phyloP scores from a whole-genome alignment of 148 eudicot species.

The Spergularia bocconei region DNA sequence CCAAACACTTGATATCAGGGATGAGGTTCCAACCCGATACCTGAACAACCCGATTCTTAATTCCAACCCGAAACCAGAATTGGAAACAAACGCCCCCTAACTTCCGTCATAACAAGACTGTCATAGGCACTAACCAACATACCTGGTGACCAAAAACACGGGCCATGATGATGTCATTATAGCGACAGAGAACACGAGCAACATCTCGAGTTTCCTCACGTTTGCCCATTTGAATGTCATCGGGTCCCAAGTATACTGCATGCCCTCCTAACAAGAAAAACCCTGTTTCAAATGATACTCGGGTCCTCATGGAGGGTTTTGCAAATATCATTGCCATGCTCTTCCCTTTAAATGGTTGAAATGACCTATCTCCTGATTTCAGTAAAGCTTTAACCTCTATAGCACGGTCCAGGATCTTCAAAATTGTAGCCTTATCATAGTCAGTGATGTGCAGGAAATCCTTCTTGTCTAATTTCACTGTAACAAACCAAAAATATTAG shows the following conservation, averaged over 20 bases:
- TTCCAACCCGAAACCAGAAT: too few species aligned
- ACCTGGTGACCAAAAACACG: constrained; percentile 99
- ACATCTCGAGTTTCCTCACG: constrained; percentile 98
- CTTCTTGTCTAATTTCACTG: constrained; percentile 64
- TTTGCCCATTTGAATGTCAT: constrained; percentile 99
- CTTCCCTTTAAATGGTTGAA: constrained; percentile 88
- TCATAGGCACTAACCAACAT: constrained; percentile 41
- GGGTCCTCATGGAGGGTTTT: constrained; percentile 97
- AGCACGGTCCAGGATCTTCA: constrained; percentile 90
- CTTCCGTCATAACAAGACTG: constrained; percentile 15
- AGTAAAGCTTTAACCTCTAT: constrained; percentile 71
- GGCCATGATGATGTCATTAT: constrained; percentile 98
- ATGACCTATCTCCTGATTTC: constrained; percentile 85
- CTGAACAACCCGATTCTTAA: too few species aligned
- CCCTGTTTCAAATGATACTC: constrained; percentile 98
- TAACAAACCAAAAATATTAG: constrained; percentile 14
- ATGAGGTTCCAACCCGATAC: too few species aligned
- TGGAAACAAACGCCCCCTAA: too few species aligned
- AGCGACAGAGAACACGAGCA: constrained; percentile 90
- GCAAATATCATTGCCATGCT: constrained; percentile 99
- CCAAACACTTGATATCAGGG: too few species aligned
- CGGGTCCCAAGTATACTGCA: constrained; percentile 87
- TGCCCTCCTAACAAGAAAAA: constrained; percentile 94
- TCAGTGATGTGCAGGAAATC: constrained; percentile 89
- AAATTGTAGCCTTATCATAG: constrained; percentile 78